phyloP scores from a whole-genome alignment of 2,329 filamentous ascomycete species.

The Colletotrichum costaricense region DNA sequence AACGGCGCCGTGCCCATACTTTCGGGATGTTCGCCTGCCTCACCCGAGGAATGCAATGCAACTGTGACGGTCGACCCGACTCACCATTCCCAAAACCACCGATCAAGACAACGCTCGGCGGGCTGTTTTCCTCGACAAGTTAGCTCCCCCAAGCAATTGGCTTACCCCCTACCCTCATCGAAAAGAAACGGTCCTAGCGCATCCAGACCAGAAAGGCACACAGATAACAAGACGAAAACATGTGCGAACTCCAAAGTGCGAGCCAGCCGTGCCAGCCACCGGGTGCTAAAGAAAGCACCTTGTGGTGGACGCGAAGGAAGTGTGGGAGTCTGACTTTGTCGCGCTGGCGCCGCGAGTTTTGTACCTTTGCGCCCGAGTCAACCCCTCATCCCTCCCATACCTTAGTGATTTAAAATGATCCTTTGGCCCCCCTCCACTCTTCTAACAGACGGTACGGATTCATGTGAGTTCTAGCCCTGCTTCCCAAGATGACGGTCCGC shows the following conservation, averaged over 20 bases:
- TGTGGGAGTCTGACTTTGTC: not conserved
- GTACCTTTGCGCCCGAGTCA: not conserved
- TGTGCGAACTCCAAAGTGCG: conserved; percentile 6
- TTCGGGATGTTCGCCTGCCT: not conserved
- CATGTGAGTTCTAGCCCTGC: not conserved
- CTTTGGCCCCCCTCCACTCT: not conserved
- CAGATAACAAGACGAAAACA: not conserved
- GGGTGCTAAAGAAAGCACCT: not conserved
- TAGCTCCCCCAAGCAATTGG: not conserved
- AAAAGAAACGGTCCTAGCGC: conserved; percentile 8
- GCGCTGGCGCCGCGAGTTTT: conserved; percentile 28
- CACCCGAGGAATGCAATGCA: not conserved
- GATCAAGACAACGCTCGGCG: conserved; percentile 8
- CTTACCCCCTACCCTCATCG: not conserved
- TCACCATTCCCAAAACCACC: not conserved
- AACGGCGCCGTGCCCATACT: not conserved
- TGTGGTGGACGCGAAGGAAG: conserved; percentile 20
- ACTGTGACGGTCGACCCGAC: not conserved
- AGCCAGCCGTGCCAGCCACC: conserved; percentile 24
- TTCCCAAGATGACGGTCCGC: not conserved
- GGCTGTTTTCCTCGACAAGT: conserved; percentile 15
- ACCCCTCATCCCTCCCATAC: not conserved
- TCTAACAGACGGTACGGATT: not conserved
- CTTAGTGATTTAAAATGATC: not conserved
- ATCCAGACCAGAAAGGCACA: not conserved